Percentiles rank a stretch among this genome's conserved stretches.
These are phyloP conservation scores for Cryptococcus sp. DNA, from an alignment of 1,284 basidiomycete genomes.

Conservation along the genomic window DNA sequence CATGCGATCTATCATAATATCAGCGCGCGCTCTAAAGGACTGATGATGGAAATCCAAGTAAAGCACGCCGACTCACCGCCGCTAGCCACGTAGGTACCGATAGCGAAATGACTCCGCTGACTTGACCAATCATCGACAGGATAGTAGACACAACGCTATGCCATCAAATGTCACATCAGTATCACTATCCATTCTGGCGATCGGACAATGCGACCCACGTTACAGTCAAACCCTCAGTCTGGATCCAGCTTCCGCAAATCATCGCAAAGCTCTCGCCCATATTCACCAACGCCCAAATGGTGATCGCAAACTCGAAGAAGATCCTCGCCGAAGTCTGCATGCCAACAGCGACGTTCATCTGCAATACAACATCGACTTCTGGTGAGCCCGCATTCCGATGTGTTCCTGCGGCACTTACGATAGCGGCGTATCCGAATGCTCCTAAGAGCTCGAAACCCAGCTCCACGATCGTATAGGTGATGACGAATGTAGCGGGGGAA, in stretches of 20 bases:
- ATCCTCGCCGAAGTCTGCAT: conserved; percentile 53
- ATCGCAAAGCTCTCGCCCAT: conserved; percentile 53
- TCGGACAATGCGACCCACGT: conserved; percentile 25
- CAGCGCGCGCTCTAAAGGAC: neutral
- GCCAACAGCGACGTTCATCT: conserved; percentile 54
- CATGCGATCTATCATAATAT: conserved; percentile 41
- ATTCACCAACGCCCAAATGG: conserved; percentile 51
- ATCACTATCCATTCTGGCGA: no score
- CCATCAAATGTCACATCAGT: no score
- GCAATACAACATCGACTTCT: neutral
- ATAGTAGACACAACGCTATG: conserved; percentile 51
- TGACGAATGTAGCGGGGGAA: conserved; percentile 52
- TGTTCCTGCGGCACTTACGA: conserved; percentile 23
- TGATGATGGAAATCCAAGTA: neutral
- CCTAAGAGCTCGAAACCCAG: conserved; percentile 51
- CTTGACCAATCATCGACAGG: conserved; percentile 44
- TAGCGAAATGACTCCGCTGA: conserved; percentile 54
- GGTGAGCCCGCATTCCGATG: no score
- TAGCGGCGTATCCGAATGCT: conserved; percentile 33
- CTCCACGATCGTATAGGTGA: conserved; percentile 56
- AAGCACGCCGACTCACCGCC: conserved; percentile 19
- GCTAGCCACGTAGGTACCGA: conserved; percentile 53
- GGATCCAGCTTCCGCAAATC: conserved; percentile 40
- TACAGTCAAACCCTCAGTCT: conserved; percentile 40
- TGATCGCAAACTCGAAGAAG: conserved; percentile 55